Conservation (phyloP, 164 flowering plant species). For the Piper longum region DNA sequence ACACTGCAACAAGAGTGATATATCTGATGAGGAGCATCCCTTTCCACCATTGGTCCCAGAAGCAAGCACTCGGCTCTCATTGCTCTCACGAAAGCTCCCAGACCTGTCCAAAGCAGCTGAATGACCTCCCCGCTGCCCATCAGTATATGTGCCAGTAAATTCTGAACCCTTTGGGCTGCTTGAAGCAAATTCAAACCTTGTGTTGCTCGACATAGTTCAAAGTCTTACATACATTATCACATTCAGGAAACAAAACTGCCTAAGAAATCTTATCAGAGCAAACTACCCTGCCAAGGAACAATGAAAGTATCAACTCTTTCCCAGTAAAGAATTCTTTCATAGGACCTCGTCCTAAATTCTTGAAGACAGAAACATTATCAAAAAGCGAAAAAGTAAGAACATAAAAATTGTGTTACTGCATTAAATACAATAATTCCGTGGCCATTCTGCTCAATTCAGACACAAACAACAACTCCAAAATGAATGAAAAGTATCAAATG, state of each 20-base stretch:
- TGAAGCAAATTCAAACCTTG: slow-evolving; percentile 45
- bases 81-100: slow-evolving; percentile 62
- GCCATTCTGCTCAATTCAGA: too few relatives aligned
- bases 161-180: slow-evolving; percentile 48
- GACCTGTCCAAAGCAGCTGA: slow-evolving; percentile 52
- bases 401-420: too few relatives aligned
- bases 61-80: slow-evolving; percentile 30
- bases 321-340: too few relatives aligned
- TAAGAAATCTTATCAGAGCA: background rate
- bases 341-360: too few relatives aligned
- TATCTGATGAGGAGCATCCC: slow-evolving; percentile 11
- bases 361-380: too few relatives aligned
- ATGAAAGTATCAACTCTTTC: too few relatives aligned
- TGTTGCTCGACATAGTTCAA: slow-evolving; percentile 48
- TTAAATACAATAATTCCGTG: too few relatives aligned
- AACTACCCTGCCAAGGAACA: background rate
- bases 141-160: slow-evolving; percentile 37
- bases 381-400: too few relatives aligned
- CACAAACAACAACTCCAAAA: too few relatives aligned
- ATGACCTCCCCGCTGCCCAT: slow-evolving; percentile 47
- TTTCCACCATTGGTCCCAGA: slow-evolving; percentile 20
- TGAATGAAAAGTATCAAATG: too few relatives aligned
- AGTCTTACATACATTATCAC: slow-evolving; percentile 11
- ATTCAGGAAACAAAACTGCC: background rate
- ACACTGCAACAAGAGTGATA: slow-evolving; percentile 37